Conservation (phyloP, 495 filamentous ascomycete species). For the Talaromyces borbonicus region DNA sequence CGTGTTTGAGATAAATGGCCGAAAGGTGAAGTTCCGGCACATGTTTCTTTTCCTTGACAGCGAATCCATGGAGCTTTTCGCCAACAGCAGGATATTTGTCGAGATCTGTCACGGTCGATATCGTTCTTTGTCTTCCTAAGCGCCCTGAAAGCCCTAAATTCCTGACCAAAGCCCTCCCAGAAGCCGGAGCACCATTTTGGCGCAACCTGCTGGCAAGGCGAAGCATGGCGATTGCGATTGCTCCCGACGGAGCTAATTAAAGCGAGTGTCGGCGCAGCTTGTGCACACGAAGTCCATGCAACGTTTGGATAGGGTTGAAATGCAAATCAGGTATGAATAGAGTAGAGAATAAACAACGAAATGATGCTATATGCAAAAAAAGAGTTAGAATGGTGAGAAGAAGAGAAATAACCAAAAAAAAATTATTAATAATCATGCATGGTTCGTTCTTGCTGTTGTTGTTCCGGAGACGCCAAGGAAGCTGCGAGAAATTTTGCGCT, state of each 20-base stretch:
- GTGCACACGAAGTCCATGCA: too few species aligned
- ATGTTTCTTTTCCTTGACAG: constrained; percentile 73
- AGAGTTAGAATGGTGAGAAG: constrained; percentile 15
- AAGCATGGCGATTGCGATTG: constrained; percentile 8
- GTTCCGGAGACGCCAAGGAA: constrained; percentile 7
- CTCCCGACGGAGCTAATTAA: constrained; percentile 4
- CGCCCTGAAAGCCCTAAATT: not conserved
- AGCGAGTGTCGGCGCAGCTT: too few species aligned
- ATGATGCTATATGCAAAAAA: not conserved
- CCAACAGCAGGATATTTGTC: constrained; percentile 64
- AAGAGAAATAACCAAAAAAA: constrained; percentile 51
- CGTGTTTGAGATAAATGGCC: constrained; percentile 78
- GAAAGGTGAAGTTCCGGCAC: constrained; percentile 90
- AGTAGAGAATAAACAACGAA: too few species aligned
- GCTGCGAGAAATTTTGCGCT: constrained; percentile 5
- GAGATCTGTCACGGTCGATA: constrained; percentile 63
- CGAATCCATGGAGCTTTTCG: constrained; percentile 87
- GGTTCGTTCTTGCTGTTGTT: constrained; percentile 9
- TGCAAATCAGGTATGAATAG: too few species aligned
- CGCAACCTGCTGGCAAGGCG: not conserved
- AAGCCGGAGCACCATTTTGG: not conserved
- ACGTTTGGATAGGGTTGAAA: too few species aligned
- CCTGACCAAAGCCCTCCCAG: not conserved
- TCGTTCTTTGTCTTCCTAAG: constrained; percentile 26
- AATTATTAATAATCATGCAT: constrained; percentile 10